Evolutionary conservation across 2,329 filamentous ascomycete species (phyloP).

Genomic region (Curvularia sp.): DNA sequence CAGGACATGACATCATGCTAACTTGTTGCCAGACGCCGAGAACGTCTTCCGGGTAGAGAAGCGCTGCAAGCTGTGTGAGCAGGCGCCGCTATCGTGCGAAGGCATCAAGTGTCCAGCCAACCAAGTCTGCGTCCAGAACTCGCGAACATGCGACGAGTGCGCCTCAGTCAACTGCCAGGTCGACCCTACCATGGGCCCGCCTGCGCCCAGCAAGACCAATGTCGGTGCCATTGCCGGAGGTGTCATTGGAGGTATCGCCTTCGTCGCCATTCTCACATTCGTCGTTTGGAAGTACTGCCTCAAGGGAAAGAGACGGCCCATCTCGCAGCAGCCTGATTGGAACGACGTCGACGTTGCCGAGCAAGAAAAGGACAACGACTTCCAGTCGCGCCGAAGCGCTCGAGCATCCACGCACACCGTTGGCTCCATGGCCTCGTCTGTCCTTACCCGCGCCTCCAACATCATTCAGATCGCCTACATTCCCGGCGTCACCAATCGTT

Average conservation of each 20-base stretch:
- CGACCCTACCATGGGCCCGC: conserved; percentile 44
- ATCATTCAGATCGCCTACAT: conserved; percentile 99
- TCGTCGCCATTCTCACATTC: conserved; percentile 77
- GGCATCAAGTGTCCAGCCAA: conserved; percentile 57
- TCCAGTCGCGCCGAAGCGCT: conserved; percentile 63
- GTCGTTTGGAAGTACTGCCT: conserved; percentile 88
- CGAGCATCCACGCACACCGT: conserved; percentile 85
- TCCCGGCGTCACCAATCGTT: conserved; percentile 92
- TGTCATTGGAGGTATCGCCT: conserved; percentile 82
- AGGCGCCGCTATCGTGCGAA: conserved; percentile 62
- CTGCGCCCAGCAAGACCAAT: conserved; percentile 61
- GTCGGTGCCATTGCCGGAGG: conserved; percentile 89
- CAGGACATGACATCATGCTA: conserved; percentile 14
- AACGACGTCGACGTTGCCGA: conserved; percentile 61
- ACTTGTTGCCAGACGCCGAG: conserved; percentile 43
- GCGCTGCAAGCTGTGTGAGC: conserved; percentile 66
- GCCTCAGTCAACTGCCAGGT: conserved; percentile 63
- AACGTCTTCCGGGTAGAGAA: conserved; percentile 59
- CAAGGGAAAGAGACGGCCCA: conserved; percentile 75
- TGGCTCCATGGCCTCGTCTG: conserved; percentile 91
- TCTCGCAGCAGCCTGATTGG: conserved; percentile 61
- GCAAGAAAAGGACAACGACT: conserved; percentile 65
- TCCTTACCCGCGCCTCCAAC: conserved; percentile 94
- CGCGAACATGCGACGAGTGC: conserved; percentile 67
- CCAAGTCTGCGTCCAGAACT: conserved; percentile 66